These are phyloP conservation scores for Phalaenopsis equestris DNA, from an alignment of 106 monocot genomes.

Conservation along the genomic window DNA sequence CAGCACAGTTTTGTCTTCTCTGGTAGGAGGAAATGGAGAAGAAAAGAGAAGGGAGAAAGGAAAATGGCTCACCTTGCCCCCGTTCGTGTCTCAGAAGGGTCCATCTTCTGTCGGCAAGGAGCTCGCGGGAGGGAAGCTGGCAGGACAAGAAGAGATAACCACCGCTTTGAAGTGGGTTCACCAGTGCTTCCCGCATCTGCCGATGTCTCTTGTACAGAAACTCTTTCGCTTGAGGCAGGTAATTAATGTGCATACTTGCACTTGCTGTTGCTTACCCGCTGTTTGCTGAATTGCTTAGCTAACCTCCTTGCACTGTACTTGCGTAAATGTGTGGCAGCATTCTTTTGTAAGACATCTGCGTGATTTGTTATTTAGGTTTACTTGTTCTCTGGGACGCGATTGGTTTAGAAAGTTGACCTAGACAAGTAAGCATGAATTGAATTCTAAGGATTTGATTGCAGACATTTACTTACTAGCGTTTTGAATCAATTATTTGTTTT, in stretches of 20 bases:
- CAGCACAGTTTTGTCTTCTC: not conserved
- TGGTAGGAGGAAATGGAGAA: not conserved
- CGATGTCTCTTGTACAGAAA: constrained; percentile 67
- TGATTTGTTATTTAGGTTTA: not conserved
- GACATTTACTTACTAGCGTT: too few species aligned
- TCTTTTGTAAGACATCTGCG: not conserved
- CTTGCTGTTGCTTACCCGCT: not conserved
- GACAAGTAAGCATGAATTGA: not conserved
- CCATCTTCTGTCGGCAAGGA: constrained; percentile 23
- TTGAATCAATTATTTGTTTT: too few species aligned
- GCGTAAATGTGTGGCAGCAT: not conserved
- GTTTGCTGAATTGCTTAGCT: constrained; percentile 18
- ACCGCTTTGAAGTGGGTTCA: constrained; percentile 87
- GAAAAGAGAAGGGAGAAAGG: not conserved
- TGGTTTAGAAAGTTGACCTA: not conserved
- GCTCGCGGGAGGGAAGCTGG: constrained; percentile 6
- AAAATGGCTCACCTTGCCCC: constrained; percentile 62
- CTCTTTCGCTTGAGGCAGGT: constrained; percentile 92
- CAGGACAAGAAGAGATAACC: constrained; percentile 2
- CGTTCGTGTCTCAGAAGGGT: constrained; percentile 32
- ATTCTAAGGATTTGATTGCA: not conserved
- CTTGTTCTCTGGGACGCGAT: not conserved
- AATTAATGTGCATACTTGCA: too few species aligned
- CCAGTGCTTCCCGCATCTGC: constrained; percentile 69
- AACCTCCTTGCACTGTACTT: not conserved